These are phyloP conservation scores for Epichloe sp. DNA, from an alignment of 2,329 filamentous ascomycete genomes.

Conservation along the genomic window DNA sequence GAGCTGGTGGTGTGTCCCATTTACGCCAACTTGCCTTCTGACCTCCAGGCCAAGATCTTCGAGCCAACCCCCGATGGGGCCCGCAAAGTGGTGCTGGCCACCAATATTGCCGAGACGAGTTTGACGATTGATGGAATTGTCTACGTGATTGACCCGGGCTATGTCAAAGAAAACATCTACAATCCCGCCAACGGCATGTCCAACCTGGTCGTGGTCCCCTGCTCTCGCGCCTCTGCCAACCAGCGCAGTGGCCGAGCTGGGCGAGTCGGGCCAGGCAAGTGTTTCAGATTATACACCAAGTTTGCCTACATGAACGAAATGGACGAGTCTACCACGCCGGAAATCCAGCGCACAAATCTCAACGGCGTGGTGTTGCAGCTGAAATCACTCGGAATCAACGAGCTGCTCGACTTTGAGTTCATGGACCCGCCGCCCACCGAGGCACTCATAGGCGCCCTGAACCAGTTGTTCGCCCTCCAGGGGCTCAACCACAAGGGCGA, in stretches of 20 bases:
- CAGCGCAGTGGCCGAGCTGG: slow-evolving; percentile 88
- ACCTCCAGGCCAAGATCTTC: slow-evolving; percentile 87
- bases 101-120: slow-evolving; percentile 94
- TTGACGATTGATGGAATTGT: slow-evolving; percentile 93
- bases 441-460: slow-evolving; percentile 75
- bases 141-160: slow-evolving; percentile 90
- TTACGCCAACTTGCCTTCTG: slow-evolving; percentile 84
- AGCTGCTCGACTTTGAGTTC: slow-evolving; percentile 88
- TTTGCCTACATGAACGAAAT: slow-evolving; percentile 92
- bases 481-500: slow-evolving; percentile 80
- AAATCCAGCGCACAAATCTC: slow-evolving; percentile 84
- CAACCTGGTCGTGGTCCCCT: slow-evolving; percentile 78
- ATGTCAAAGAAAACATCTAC: slow-evolving; percentile 91
- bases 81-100: slow-evolving; percentile 84
- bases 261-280: slow-evolving; percentile 83
- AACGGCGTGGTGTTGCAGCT: slow-evolving; percentile 73
- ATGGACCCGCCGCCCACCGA: slow-evolving; percentile 89
- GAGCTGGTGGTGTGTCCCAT: slow-evolving; percentile 88
- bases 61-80: slow-evolving; percentile 77
- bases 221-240: slow-evolving; percentile 82
- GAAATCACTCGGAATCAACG: slow-evolving; percentile 83
- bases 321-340: slow-evolving; percentile 80
- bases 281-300: slow-evolving; percentile 86
- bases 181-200: slow-evolving; percentile 89
- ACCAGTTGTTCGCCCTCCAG: slow-evolving; percentile 82